Evolutionary conservation across 140 eudicot genomes (phyloP), one percentile per base, ranked within the genome.

Genomic region (Senecio squalidus): DNA sequence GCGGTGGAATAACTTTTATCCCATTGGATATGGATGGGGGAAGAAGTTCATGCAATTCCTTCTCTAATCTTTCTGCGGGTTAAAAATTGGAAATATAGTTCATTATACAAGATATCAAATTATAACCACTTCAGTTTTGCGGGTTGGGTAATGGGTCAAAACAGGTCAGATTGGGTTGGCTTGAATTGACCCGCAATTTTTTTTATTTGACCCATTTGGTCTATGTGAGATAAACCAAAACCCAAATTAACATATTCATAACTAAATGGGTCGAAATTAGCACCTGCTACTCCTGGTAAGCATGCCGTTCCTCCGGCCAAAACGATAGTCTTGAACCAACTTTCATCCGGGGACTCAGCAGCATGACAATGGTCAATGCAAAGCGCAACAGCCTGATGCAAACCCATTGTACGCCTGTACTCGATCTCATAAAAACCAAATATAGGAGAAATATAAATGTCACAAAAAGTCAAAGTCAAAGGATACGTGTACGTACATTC

Each of bases 251-350:
- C n/a, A n/a, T n/a, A n/a, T n/a, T n/a, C n/a, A n/a, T n/a, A n/a
- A n/a, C n/a, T n/a, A n/a, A n/a, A n/a, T n/a, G n/a, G n/a, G n/a
- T n/a, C n/a, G n/a, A n/a, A n/a, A n/a, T n/a, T n/a, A n/a, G n/a
- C n/a, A 86, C 96, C 98, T 81, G 96, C 82, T 67, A 92, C 62
- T 75, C 98, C 96, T 20, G 95, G 92, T 65, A 92, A 81, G 62
- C 98, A 92, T 38, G 98, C 92, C 60, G 76, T 81, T 51, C 96
- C 98, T 33, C 98, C 98, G 17, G 92, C 74, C 70, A 92, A 76
- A 14, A 92, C 98, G 51, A 92, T 69, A 27, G 95, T 84, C 81
- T 81, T 92, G 69, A 62, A 92, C 98, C 98, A 92, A 62, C 70
- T 73, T 54, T 77, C 82, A 60, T 91, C 95, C 39, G 68, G 76